Percentiles rank a stretch among this genome's conserved stretches.
Evolutionary conservation across 2,329 filamentous ascomycete species (phyloP).

Genomic region (Penicillium capsulatum): DNA sequence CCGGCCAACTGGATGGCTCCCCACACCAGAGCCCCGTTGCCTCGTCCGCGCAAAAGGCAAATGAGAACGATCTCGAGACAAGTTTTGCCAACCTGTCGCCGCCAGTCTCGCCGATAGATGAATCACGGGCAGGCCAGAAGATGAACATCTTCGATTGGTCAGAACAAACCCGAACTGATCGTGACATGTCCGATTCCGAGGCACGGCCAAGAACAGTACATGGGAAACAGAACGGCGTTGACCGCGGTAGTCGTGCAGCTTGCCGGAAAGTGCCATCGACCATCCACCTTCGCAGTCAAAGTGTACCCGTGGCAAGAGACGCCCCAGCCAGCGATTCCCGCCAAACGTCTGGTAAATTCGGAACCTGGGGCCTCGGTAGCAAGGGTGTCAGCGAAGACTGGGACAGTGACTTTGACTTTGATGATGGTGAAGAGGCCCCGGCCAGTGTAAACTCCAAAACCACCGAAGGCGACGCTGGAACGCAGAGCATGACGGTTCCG

Average conservation of each 20-base stretch:
- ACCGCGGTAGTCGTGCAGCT: constrained; percentile 53
- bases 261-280: constrained; percentile 57
- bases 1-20: constrained; percentile 19
- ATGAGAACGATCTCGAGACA: background rate
- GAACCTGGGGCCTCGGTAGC: constrained; percentile 63
- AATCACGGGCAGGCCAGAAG: constrained; percentile 38
- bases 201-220: constrained; percentile 60
- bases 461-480: constrained; percentile 16
- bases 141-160: constrained; percentile 63
- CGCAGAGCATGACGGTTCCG: constrained; percentile 50
- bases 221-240: constrained; percentile 57
- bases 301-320: constrained; percentile 57
- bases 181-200: constrained; percentile 50
- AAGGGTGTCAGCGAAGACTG: constrained; percentile 65
- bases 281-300: constrained; percentile 62
- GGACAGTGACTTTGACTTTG: constrained; percentile 66
- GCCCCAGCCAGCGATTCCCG: constrained; percentile 47
- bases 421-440: constrained; percentile 46
- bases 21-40: constrained; percentile 6
- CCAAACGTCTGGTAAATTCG: constrained; percentile 56
- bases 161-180: constrained; percentile 54
- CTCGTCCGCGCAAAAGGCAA: constrained; percentile 9
- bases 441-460: constrained; percentile 41
- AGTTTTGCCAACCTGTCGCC: constrained; percentile 4
- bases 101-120: constrained; percentile 15